A percentile compares a stretch with the other conserved stretches of the same genome.
phyloP scores from a whole-genome alignment of 805 yeast species.

The Yarrowia deformans region DNA sequence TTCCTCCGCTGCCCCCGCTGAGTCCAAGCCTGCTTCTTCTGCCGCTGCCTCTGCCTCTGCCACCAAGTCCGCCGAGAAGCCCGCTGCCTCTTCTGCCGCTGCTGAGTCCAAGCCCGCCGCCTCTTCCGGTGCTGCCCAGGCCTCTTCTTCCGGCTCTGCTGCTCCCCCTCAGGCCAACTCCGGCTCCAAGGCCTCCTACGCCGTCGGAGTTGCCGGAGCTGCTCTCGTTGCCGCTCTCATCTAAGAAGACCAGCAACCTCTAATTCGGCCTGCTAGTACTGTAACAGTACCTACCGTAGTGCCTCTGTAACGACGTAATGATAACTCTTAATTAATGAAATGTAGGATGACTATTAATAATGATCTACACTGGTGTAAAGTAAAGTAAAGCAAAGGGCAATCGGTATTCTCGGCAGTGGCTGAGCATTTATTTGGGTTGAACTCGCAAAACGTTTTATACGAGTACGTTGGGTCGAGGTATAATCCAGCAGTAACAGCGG shows the following conservation, averaged over 20 bases:
- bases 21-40: conserved; percentile 10
- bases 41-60: conserved; percentile 1
- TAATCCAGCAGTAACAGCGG: no score
- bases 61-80: neutral
- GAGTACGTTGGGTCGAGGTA: no score
- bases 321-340: conserved; percentile 29
- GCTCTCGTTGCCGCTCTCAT: conserved; percentile 36
- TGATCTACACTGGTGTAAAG: neutral
- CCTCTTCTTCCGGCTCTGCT: conserved; percentile 26
- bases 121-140: conserved; percentile 22
- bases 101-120: conserved; percentile 2
- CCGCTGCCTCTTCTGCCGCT: conserved; percentile 18
- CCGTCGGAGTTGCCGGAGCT: conserved; percentile 17
- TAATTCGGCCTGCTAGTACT: neutral
- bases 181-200: conserved; percentile 18
- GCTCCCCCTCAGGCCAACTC: conserved; percentile 32
- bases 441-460: no score
- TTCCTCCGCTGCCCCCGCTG: conserved; percentile 7
- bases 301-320: conserved; percentile 33
- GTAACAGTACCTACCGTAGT: no score
- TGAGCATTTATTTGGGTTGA: no score
- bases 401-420: no score
- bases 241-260: neutral
- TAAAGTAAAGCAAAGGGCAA: no score
- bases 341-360: no score